Percentiles rank a stretch among this genome's conserved stretches.
These are phyloP conservation scores for Erythrobasidium yunnanense DNA, from an alignment of 768 basidiomycete genomes.

Conservation along the genomic window DNA sequence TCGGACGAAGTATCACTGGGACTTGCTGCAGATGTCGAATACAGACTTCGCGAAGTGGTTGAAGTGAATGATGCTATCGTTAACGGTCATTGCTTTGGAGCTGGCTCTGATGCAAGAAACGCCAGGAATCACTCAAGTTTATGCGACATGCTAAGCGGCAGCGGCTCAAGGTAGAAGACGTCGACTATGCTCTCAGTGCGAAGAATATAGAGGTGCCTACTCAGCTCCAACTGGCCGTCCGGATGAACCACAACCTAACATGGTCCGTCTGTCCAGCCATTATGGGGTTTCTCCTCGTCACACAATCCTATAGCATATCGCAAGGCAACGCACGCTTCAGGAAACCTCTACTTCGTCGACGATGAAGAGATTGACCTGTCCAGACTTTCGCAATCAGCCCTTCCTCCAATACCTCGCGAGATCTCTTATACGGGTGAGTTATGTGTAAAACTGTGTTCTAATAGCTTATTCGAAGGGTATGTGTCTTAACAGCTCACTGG, in stretches of 20 bases:
- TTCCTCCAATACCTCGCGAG: slow-evolving; percentile 66
- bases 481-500: slow-evolving; percentile 67
- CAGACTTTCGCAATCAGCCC: slow-evolving; percentile 72
- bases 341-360: slow-evolving; percentile 80
- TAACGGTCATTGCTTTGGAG: background rate
- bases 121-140: slow-evolving; percentile 86
- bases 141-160: slow-evolving; percentile 88
- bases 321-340: slow-evolving; percentile 51
- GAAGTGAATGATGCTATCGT: slow-evolving; percentile 52
- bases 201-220: slow-evolving; percentile 68
- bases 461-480: no score
- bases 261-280: no score
- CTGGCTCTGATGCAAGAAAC: background rate
- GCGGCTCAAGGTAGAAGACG: slow-evolving; percentile 77
- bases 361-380: slow-evolving; percentile 98
- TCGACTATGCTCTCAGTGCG: slow-evolving; percentile 84
- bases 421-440: slow-evolving; percentile 57
- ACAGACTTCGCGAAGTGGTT: slow-evolving; percentile 85
- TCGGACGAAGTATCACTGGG: slow-evolving; percentile 68
- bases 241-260: background rate
- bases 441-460: no score
- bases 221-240: background rate
- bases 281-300: slow-evolving; percentile 75
- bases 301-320: slow-evolving; percentile 45
- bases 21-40: slow-evolving; percentile 91